Base-by-base conservation (phyloP, 1,284 basidiomycete species). In the Rhodofomes roseus region DNA sequence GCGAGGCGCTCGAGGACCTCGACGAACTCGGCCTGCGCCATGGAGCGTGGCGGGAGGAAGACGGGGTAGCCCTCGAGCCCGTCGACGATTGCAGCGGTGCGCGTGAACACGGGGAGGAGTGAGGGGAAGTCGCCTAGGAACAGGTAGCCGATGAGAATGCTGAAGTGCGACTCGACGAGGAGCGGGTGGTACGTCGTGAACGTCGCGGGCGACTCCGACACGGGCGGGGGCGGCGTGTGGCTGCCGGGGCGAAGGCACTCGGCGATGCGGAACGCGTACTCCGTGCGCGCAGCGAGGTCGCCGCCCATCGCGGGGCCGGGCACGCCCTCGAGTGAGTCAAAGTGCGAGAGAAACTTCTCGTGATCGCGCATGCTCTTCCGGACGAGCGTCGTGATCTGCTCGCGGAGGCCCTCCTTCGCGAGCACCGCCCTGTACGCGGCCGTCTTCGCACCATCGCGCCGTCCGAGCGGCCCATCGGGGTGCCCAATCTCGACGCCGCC, bases 111-210 rank as follows among this genome's bases (percentile, higher is more conserved):
- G 9, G 80, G 78, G 7, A 90, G 73, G 22, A 92, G 74, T 8
- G 74, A 72, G 6, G 78, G 67, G 65, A 93, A 85, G 63, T 92
- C 88, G 1, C 85, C 90, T 12, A 92, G 81, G 78, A 94, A 81
- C 57, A 93, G 76, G 54, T 83, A 76, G 63, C 84, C 85, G 60
- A 92, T 77, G 34, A 94, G 77, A 56, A 92, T 78, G 62, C 83
- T 89, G 75, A 89, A 94, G 69, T 90, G 86, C 6, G 90, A 85
- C 70, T 94, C 92, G 60, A 93, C 86, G 54, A 93, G 81, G 37
- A 93, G 79, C 8, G 92, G 92, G 66, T 94, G 92, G 69, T 93
- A 94, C 0, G 91, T 92, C 57, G 92, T 90, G 74, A 90, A 88
- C 67, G 82, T 79, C 27, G 84, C 71, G 1, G 82, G 79, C 6